Conservation (phyloP, 164 flowering plant genomes). For the Tetracentron sinense region DNA sequence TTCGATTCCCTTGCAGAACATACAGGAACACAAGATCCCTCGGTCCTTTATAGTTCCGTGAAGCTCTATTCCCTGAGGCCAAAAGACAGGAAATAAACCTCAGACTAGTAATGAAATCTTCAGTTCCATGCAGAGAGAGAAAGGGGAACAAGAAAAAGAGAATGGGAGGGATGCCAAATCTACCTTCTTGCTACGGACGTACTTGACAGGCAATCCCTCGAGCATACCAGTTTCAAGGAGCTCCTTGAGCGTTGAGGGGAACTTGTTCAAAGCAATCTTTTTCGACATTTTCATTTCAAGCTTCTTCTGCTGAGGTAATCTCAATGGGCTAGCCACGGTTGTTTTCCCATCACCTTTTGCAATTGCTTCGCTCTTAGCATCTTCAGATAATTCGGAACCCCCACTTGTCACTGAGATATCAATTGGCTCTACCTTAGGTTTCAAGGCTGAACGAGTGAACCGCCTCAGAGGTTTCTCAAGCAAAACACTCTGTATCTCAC, state of each 20-base stretch:
- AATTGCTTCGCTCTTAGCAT: neutral
- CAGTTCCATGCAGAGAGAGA: neutral
- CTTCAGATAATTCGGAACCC: neutral
- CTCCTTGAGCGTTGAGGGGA: slow-evolving; percentile 46
- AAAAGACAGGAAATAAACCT: neutral
- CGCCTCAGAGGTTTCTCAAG: slow-evolving; percentile 16
- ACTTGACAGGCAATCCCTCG: slow-evolving; percentile 57
- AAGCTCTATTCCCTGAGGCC: slow-evolving; percentile 34
- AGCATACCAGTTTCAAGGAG: slow-evolving; percentile 65
- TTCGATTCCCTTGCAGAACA: slow-evolving; percentile 45
- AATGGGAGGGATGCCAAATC: neutral
- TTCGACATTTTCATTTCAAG: slow-evolving; percentile 31
- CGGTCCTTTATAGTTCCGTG: slow-evolving; percentile 53
- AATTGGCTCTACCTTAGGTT: slow-evolving; percentile 5
- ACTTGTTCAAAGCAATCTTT: slow-evolving; percentile 29
- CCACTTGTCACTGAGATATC: neutral
- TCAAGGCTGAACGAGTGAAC: slow-evolving; percentile 27
- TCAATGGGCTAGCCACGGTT: slow-evolving; percentile 8
- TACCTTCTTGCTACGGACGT: slow-evolving; percentile 43
- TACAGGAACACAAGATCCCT: slow-evolving; percentile 67
- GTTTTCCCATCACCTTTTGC: neutral
- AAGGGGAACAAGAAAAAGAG: neutral
- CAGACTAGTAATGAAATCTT: neutral
- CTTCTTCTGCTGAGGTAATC: slow-evolving; percentile 17
- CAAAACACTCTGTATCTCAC: neutral